Conservation (phyloP, 2,329 filamentous ascomycete genomes). For the Talaromyces sp. region DNA sequence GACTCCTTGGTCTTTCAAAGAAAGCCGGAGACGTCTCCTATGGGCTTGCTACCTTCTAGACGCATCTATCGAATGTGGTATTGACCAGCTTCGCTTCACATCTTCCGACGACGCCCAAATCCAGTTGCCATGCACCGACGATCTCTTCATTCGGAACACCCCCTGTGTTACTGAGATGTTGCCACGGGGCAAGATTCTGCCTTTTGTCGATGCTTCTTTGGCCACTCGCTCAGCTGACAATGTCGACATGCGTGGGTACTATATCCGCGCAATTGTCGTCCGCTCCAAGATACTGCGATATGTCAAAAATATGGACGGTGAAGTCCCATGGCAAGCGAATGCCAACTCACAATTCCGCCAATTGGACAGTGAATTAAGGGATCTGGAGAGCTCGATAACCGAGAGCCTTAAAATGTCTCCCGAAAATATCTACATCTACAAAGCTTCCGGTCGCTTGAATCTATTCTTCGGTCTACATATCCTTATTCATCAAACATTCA, state of each 20-base stretch:
- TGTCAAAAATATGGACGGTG: constrained; percentile 2
- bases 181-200: not conserved
- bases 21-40: constrained; percentile 25
- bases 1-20: constrained; percentile 17
- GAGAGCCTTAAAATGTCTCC: constrained; percentile 4
- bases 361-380: not conserved
- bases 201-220: not conserved
- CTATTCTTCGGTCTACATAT: constrained; percentile 6
- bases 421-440: constrained; percentile 8
- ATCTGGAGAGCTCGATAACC: constrained; percentile 2
- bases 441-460: constrained; percentile 5
- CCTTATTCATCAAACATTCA: constrained; percentile 3
- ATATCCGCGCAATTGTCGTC: constrained; percentile 1
- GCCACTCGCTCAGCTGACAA: not conserved
- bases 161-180: constrained; percentile 26
- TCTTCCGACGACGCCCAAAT: constrained; percentile 26
- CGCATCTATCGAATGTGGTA: constrained; percentile 24
- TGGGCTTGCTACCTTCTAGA: constrained; percentile 29
- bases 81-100: constrained; percentile 25
- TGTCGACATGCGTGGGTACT: constrained; percentile 6
- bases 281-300: constrained; percentile 8
- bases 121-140: constrained; percentile 26
- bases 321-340: not conserved
- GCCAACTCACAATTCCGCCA: not conserved
- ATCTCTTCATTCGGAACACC: constrained; percentile 23